phyloP scores from a whole-genome alignment of 352 stramenopile species.

The Pythium brachiatum region DNA sequence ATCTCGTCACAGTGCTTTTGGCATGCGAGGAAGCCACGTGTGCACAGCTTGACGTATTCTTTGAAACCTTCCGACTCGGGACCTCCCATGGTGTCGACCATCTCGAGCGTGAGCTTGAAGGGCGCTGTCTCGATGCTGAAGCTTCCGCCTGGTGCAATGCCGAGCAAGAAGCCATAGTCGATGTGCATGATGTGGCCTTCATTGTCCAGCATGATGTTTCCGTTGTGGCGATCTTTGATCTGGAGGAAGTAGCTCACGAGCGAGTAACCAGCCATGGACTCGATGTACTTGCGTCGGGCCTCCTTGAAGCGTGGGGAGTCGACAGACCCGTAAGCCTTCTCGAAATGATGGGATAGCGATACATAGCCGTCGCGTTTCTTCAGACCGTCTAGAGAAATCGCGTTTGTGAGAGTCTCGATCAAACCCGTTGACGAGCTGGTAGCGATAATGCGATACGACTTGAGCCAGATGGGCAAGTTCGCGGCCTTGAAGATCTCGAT shows the following conservation, averaged over 20 bases:
- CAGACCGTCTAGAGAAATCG: constrained; percentile 96
- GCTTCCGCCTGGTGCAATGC: constrained; percentile 97
- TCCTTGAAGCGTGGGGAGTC: constrained; percentile 86
- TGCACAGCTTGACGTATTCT: constrained; percentile 97
- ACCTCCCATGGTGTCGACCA: constrained; percentile 97
- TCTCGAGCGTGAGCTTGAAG: constrained; percentile 99
- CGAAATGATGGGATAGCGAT: constrained; percentile 94
- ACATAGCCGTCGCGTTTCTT: constrained; percentile 97
- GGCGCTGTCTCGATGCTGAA: constrained; percentile 98
- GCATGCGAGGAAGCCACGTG: constrained; percentile 95
- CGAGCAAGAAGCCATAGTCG: constrained; percentile 99
- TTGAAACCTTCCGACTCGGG: constrained; percentile 90
- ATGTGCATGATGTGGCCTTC: constrained; percentile 99
- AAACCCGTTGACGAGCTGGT: constrained; percentile 94
- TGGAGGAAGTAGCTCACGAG: constrained; percentile 98
- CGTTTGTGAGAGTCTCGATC: constrained; percentile 97
- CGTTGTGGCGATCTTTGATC: constrained; percentile 99
- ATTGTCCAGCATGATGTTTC: constrained; percentile 99
- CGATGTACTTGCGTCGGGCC: constrained; percentile 95
- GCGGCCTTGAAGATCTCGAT: constrained; percentile 95
- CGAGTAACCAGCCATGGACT: constrained; percentile 97
- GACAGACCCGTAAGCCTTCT: constrained; percentile 92
- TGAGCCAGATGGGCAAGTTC: constrained; percentile 94
- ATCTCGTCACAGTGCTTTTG: constrained; percentile 95
- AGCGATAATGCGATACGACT: constrained; percentile 96